Percentiles rank a stretch among this genome's conserved stretches.
phyloP scores from a whole-genome alignment of 176 grass and related monocot species.

The bread wheat (Triticum aestivum) region IWGSC_CS_RefSeq_v2.1 NC_057812.1:9516906-9517405 shows the following conservation, averaged over 20 bases:
- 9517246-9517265: not conserved
- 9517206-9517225: not conserved
- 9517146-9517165: fast-evolving
- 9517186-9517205: not conserved
- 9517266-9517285: not conserved
- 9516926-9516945: not conserved
- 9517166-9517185: not conserved
- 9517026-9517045: not conserved
- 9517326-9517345: no score
- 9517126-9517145: not conserved
- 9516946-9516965: not conserved
- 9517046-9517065: not conserved
- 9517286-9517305: not conserved
- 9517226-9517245: not conserved
- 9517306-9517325: not conserved
- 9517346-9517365: no score
- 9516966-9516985: not conserved
- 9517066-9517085: not conserved
- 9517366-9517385: no score
- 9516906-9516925: not conserved
- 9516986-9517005: not conserved
- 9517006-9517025: not conserved
- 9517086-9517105: not conserved
- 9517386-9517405: no score
- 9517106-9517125: not conserved